Evolutionary conservation across 768 basidiomycete species (phyloP), one percentile per base, ranked within the genome.

Genomic region (Russula griseocarnosa): DNA sequence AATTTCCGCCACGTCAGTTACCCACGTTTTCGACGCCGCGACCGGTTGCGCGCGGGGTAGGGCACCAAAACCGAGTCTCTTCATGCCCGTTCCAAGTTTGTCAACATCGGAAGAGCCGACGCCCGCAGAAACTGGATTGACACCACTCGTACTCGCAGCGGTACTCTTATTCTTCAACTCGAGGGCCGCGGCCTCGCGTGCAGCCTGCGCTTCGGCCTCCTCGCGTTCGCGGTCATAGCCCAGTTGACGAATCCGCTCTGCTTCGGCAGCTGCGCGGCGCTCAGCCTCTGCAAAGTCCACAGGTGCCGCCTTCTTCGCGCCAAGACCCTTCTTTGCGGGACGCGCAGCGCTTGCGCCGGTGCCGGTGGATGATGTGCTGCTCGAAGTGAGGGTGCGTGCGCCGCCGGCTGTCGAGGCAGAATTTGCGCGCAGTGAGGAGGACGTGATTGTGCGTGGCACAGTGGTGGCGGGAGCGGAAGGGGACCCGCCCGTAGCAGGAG

Each of bases 261-360:
- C 94, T 73, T 98, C 97, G 71, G 94, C 95, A 30, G 82, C 73
- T 0, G 97, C 97, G 69, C 88, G 89, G 32, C 88, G 80, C 74
- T 98, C 95, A 0, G 94, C 97, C 69, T 93, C 93, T 22, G 90
- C 97, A 73, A 99, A 99, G 76, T 98, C 87, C 68, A 98, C 86
- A 1, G 89, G 83, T 3, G 82, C 74, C 8, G 93, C 83, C 74
- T 93, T 95, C 72, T 90, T 88, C 10, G 95, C 97, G 16, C 96
- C 95, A 1, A 94, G 81, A 26, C 81, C 81, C 30, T 90, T 92
- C 16, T 89, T 81, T 70, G 87, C 87, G 9, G 82, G 79, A 72
- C 90, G 90, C 73, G 85, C 86, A 8, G 78, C 73, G 1, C 76
- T 62, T 0, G 70, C 69, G 26, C 69, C 63, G 34, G 74, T 70